phyloP scores from a whole-genome alignment of 805 yeast species.

The Cephaloascus albidus region DNA sequence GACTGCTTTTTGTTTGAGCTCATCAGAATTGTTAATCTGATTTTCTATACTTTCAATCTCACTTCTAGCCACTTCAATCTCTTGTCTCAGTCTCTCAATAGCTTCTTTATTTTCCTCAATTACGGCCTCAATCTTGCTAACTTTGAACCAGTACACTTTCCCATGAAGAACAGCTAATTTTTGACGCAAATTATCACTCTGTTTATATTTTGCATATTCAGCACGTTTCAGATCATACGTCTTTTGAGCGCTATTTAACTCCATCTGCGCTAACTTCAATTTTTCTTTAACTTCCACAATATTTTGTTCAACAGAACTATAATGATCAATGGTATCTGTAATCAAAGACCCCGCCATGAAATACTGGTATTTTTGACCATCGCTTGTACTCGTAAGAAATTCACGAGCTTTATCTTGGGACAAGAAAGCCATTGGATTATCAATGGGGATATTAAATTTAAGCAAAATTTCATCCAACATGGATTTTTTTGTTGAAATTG shows the following conservation, averaged over 20 bases:
- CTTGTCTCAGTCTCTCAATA: constrained; percentile 7
- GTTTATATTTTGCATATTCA: constrained; percentile 22
- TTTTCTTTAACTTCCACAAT: constrained; percentile 19
- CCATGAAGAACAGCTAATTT: constrained; percentile 11
- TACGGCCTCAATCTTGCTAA: neutral
- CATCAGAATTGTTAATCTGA: neutral
- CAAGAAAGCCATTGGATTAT: constrained; percentile 84
- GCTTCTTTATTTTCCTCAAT: neutral
- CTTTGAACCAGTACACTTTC: neutral
- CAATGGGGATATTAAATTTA: constrained; percentile 68
- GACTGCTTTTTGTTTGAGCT: constrained; percentile 1
- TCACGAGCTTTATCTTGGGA: constrained; percentile 93
- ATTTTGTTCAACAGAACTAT: constrained; percentile 20
- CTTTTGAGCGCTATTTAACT: constrained; percentile 14
- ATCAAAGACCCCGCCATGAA: constrained; percentile 77
- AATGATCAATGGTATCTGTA: constrained; percentile 53
- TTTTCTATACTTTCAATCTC: constrained; percentile 8
- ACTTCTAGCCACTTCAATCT: constrained; percentile 29
- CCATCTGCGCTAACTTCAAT: constrained; percentile 14
- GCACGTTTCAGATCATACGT: constrained; percentile 18
- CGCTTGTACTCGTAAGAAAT: constrained; percentile 70
- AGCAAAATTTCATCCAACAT: constrained; percentile 62
- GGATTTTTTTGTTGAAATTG: constrained; percentile 49
- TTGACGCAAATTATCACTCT: constrained; percentile 22
- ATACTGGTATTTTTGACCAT: constrained; percentile 60